These are phyloP conservation scores for Physcomitrium patens DNA, from an alignment of 225 moss, liverwort and hornwort genomes.

Conservation along the genomic window DNA sequence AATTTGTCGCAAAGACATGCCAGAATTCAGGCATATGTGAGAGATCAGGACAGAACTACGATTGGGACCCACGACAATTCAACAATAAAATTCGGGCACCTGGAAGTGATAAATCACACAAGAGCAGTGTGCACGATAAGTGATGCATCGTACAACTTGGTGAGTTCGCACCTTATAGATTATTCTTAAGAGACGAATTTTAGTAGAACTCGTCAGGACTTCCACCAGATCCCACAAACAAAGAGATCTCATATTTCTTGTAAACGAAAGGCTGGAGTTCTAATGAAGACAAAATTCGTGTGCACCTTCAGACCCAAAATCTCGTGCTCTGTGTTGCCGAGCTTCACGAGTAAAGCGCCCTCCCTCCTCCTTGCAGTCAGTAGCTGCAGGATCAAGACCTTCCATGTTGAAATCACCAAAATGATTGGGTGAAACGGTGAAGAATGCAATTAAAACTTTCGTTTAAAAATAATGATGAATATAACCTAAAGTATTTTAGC, in stretches of 20 bases:
- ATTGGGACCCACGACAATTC: too few species aligned
- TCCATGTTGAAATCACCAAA: conserved; percentile 4
- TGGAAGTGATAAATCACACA: neutral
- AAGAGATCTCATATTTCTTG: neutral
- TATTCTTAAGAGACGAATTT: conserved; percentile 5
- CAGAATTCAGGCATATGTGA: too few species aligned
- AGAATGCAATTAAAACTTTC: conserved; percentile 14
- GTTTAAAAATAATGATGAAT: neutral
- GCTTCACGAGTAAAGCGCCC: conserved; percentile 75
- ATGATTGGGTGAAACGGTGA: conserved; percentile 10
- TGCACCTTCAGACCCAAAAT: conserved; percentile 75
- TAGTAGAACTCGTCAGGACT: neutral
- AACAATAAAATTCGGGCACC: too few species aligned
- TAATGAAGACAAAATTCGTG: neutral
- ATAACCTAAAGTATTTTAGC: conserved; percentile 8
- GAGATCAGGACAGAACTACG: too few species aligned
- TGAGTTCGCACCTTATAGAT: conserved; percentile 8
- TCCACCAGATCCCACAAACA: neutral
- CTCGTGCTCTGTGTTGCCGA: conserved; percentile 82
- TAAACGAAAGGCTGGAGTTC: conserved; percentile 13
- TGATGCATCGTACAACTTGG: conserved; percentile 1
- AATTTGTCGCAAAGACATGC: neutral
- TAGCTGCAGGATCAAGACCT: conserved; percentile 49
- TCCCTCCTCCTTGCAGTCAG: conserved; percentile 68
- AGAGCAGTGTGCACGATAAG: neutral